Conservation (phyloP, 306 rosid genomes). For the Trichosanthes truncata region DNA sequence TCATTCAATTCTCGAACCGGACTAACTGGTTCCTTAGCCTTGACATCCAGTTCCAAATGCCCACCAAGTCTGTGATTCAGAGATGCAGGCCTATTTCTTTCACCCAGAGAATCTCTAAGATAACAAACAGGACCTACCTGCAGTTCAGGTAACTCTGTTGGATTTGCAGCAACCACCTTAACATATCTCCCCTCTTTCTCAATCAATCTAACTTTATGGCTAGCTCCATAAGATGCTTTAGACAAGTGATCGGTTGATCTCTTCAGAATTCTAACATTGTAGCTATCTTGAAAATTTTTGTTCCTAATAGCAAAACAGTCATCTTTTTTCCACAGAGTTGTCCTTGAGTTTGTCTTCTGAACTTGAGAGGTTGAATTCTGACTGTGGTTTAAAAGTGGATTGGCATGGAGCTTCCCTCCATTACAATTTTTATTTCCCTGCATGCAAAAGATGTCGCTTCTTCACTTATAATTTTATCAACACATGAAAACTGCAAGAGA, state of each 20-base stretch:
- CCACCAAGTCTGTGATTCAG: background rate
- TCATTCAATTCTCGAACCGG: constrained; percentile 23
- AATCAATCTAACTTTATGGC: constrained; percentile 11
- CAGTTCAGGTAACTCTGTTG: background rate
- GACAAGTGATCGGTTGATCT: constrained; percentile 24
- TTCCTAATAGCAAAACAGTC: background rate
- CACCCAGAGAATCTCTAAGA: constrained; percentile 3
- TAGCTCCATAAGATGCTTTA: constrained; percentile 35
- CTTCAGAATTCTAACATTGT: constrained; percentile 3
- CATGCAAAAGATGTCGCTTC: background rate
- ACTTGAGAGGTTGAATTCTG: constrained; percentile 14
- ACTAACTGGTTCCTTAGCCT: constrained; percentile 12
- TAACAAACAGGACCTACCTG: background rate
- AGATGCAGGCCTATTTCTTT: background rate
- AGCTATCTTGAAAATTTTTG: background rate
- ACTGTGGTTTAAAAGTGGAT: constrained; percentile 7
- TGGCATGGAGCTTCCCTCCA: background rate
- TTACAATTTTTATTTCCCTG: background rate
- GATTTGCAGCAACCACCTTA: constrained; percentile 8
- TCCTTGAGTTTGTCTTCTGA: constrained; percentile 27
- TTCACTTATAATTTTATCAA: background rate
- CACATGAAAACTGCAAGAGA: background rate
- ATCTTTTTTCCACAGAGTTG: constrained; percentile 22
- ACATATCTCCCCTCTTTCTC: constrained; percentile 4
- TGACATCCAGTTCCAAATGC: constrained; percentile 17